Evolutionary conservation across 1,284 basidiomycete genomes (phyloP), one percentile per base, ranked within the genome.

Genomic region (Mycena citricolor): DNA sequence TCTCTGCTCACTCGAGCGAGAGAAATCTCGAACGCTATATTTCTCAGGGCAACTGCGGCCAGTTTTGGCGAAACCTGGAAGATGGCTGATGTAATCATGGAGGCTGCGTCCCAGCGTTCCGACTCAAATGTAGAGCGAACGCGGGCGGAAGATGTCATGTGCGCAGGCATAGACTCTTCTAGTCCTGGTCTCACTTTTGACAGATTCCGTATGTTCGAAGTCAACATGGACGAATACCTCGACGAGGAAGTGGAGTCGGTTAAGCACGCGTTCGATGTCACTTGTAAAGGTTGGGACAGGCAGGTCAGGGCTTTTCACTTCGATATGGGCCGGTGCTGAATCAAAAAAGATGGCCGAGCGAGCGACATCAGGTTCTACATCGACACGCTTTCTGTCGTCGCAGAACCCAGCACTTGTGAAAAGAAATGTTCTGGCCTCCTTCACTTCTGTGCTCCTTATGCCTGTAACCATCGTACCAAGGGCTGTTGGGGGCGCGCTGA

Each of bases 391-490:
- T 64, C 73, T 97, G 4, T 73, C 77, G 4, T 87, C 93, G 0
- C 79, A 86, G 37, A 97, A 97, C 57, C 93, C 94, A 0, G 92
- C 93, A 0, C 83, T 86, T 51, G 83, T 95, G 45, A 99, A 99
- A 62, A 82, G 91, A 16, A 97, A 88, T 52, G 90, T 98, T 10
- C 75, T 99, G 2, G 86, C 90, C 0, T 90, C 90, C 0, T 98
- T 99, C 67, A 90, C 90, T 8, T 86, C 90, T 48, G 82, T 93
- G 0, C 79, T 99, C 1, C 70, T 98, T 0, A 72, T 97, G 0
- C 95, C 95, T 0, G 95, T 98, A 14, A 97, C 93, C 1, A 97
- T 98, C 55, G 94, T 98, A 1, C 95, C 95, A 0, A 81, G 90
- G 8, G 87, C 81, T 8, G 88, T 92, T 7, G 83, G 86, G 17